These are phyloP conservation scores for Yarrowia galli DNA, from an alignment of 1,139 yeast genomes.

Conservation along the genomic window DNA sequence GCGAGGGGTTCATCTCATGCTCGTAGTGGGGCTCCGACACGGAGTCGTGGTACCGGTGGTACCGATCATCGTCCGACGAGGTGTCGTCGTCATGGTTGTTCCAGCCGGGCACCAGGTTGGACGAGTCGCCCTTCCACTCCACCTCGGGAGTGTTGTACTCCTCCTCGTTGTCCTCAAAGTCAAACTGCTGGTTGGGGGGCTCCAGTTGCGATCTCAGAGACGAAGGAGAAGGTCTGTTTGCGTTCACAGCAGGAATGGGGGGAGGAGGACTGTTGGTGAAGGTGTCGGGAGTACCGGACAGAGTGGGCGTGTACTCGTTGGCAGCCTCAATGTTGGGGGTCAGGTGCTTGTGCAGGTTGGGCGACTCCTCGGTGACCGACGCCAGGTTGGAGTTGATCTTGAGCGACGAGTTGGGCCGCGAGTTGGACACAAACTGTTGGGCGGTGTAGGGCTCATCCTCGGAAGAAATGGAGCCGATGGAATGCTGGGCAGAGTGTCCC, in stretches of 20 bases:
- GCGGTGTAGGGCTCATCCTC: conserved; percentile 35
- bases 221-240: conserved; percentile 31
- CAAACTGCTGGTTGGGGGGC: conserved; percentile 26
- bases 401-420: conserved; percentile 29
- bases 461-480: conserved; percentile 31
- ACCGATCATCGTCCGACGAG: conserved; percentile 37
- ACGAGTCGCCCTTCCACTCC: conserved; percentile 35
- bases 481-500: conserved; percentile 20
- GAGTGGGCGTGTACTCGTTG: conserved; percentile 28
- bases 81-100: conserved; percentile 37
- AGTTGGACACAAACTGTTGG: conserved; percentile 24
- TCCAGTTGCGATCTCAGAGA: conserved; percentile 21
- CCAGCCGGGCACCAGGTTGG: conserved; percentile 35
- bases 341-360: conserved; percentile 23
- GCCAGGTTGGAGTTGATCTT: conserved; percentile 31
- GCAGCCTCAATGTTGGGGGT: conserved; percentile 30
- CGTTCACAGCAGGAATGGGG: conserved; percentile 29
- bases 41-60: conserved; percentile 38
- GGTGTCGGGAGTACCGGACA: conserved; percentile 14
- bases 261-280: conserved; percentile 36
- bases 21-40: conserved; percentile 33
- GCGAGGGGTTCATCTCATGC: conserved; percentile 33
- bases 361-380: conserved; percentile 36
- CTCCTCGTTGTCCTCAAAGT: conserved; percentile 3
- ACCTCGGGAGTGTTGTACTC: conserved; percentile 32